Base-by-base conservation (phyloP, 805 yeast species). In the Saccharomycopsis fermentans region DNA sequence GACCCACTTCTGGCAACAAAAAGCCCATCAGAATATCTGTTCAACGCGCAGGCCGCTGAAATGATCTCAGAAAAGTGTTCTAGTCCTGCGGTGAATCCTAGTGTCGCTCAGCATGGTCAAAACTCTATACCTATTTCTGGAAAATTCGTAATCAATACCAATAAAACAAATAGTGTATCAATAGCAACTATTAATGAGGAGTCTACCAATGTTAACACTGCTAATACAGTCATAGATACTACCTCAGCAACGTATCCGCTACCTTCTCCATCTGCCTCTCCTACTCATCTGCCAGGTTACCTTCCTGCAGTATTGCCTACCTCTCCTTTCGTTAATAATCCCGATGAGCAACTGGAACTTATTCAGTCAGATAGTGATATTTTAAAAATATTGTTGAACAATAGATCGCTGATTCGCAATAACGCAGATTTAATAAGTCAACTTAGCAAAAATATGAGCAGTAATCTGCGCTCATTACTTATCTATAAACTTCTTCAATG, bases 211-310 rank as follows among this genome's bases (percentile, higher is more conserved):
- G 26, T 5, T 29, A 56, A 12, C 4, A 40, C 3, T 52, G 27
- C 48, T 50, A 19, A 26, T 6, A 14, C 19, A 19, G 26, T 24
- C 1, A 3, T 6, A 6, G 63, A 59, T 27, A 52, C 53, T 19
- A 58, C 60, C 19, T 52, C 37, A 32, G 55, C 56, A 35, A 83
- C 78, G 59, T 69, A 81, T n/a, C 87, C 87, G 0, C 72, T 83
- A 21, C 89, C 88, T 0, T 83, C 87, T 9, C 89, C 88, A 0
- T 81, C 84, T 63, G 86, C 86, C 0, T 80, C 83, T 1, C 85
- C 84, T 1, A 73, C 72, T 3, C 82, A 75, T 56, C 65, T 43
- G 58, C n/a, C 48, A 11, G 26, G 47, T 34, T 6, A 54, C 6
- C 16, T 9, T 43, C 57, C 58, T 19, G 36, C 47, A n/a, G 40